Conservation (phyloP, 106 monocot genomes). For the Ottelia alismoides region DNA sequence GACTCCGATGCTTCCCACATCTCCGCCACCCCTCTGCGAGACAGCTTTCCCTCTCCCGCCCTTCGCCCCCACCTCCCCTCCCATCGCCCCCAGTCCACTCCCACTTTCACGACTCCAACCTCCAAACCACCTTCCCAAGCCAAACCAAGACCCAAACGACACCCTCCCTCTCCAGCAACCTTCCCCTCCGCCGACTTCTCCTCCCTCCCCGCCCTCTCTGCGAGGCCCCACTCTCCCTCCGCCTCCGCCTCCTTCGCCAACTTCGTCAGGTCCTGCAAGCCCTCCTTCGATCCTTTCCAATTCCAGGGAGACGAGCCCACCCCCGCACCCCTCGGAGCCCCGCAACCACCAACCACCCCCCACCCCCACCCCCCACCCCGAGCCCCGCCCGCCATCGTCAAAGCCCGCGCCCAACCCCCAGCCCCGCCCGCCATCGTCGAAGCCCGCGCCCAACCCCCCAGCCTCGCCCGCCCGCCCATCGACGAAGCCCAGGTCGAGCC, state of each 20-base stretch:
- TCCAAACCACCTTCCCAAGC: constrained; percentile 20
- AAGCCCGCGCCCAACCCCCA: too few species aligned
- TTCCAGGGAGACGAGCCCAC: constrained; percentile 9
- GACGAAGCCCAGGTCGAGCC: too few species aligned
- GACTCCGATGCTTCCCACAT: constrained; percentile 63
- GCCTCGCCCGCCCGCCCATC: too few species aligned
- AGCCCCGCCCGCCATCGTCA: too few species aligned
- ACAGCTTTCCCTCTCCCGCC: not conserved
- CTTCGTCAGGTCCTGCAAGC: constrained; percentile 37
- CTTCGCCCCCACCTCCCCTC: constrained; percentile 2
- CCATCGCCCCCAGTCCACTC: constrained; percentile 16
- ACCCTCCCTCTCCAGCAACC: not conserved
- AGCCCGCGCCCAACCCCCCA: too few species aligned
- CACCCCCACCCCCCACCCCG: too few species aligned
- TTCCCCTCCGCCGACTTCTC: constrained; percentile 18
- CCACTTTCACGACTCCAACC: constrained; percentile 10
- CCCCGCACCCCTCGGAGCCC: too few species aligned
- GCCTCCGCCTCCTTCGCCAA: constrained; percentile 42
- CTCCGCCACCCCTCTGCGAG: constrained; percentile 29
- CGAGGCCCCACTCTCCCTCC: constrained; percentile 12
- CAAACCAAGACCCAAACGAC: constrained; percentile 8
- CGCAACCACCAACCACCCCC: too few species aligned
- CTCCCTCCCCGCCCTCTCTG: constrained; percentile 24
- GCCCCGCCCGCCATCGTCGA: too few species aligned
- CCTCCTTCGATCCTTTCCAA: constrained; percentile 34